Evolutionary conservation across 2,329 filamentous ascomycete species (phyloP), one percentile per base, ranked within the genome.

Genomic region (Cladophialophora immunda): DNA sequence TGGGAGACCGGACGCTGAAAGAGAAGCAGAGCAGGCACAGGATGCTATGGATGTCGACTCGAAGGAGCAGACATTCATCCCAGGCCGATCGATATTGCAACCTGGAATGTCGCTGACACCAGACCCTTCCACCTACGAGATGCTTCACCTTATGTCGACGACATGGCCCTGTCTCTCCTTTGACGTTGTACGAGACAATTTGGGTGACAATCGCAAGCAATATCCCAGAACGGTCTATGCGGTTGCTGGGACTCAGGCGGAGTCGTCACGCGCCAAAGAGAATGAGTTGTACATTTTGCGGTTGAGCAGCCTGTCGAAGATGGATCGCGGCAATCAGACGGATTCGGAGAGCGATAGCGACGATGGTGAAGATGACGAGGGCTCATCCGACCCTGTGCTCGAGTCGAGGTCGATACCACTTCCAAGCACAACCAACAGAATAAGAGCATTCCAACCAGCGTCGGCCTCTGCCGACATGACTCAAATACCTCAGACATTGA

Each of bases 121-220:
- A 15, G 95, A 99, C 80, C 85, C 92, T 66, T 92, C 92, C n/a
- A 94, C 94, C 5, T 99, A 99, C 83, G 91, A 97, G 78, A 96
- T 99, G 93, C 88, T 99, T 67, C 95, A 99, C 84, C 93, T 89
- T 68, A 87, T 99, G 70, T 95, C 91, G 79, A 94, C 94, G 7
- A 93, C 93, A 0, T 99, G 95, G 95, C 95, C 95, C 2, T 99
- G 95, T 78, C 86, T 99, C 17, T 98, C 94, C 1, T 97, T 97
- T 80, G 95, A 98, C 78, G 90, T 99, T 67, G 81, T 99, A 69
- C 90, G 86, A 74, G 95, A 99, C 81, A 85, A 85, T 60, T 86
- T 99, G 19, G 95, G 95, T 72, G 91, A 97, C 77, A 89, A 93
- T 79, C 90, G 95, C 76, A 96, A 90, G 79, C 89, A 90, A n/a